Base-by-base conservation (phyloP, 2,329 filamentous ascomycete species). In the Dactylellina leptospora region DNA sequence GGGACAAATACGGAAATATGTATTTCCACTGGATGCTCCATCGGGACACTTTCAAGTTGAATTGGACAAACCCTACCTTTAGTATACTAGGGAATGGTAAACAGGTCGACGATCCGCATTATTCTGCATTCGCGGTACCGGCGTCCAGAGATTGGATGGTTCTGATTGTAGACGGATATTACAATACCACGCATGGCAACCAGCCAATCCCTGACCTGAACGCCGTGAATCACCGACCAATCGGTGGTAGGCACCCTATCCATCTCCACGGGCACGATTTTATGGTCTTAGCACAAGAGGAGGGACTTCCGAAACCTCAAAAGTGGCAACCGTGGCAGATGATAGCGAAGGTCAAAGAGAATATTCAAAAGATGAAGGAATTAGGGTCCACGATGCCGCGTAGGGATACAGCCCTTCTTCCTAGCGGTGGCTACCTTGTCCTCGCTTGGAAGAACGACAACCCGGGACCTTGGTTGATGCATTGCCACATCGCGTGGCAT, bases 401-500 rank as follows among this genome's bases (percentile, higher is more conserved):
- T 25, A 78, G 81, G 16, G 80, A 82, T 62, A 79, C 79, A 2
- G 78, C 79, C 9, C 77, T 78, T 9, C 74, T 82, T 20, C 80
- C 80, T 0, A 74, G 74, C 0, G 74, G 74, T 3, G 81, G 80
- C 1, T 82, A 83, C 74, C 80, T 82, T 22, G 82, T 86, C 13
- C 77, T 86, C 27, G 83, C 84, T 18, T 85, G 85, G 78, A 77
- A 79, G 68, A 82, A 83, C 1, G 80, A 82, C 51, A 85, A 86
- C 76, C 84, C 85, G 0, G 85, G 85, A 18, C 81, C 84, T 25
- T 86, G 83, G 79, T 77, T 86, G 33, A 82, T 86, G 78, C 85
- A 86, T 77, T 86, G 85, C 78, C 85, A 87, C 77, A 85, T 87
- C 56, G 84, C 85, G 75, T 87, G 84, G 85, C 86, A 88, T 76